These are phyloP conservation scores for Ascomycota sp. DNA, from an alignment of 2,329 filamentous ascomycete genomes.

Conservation along the genomic window DNA sequence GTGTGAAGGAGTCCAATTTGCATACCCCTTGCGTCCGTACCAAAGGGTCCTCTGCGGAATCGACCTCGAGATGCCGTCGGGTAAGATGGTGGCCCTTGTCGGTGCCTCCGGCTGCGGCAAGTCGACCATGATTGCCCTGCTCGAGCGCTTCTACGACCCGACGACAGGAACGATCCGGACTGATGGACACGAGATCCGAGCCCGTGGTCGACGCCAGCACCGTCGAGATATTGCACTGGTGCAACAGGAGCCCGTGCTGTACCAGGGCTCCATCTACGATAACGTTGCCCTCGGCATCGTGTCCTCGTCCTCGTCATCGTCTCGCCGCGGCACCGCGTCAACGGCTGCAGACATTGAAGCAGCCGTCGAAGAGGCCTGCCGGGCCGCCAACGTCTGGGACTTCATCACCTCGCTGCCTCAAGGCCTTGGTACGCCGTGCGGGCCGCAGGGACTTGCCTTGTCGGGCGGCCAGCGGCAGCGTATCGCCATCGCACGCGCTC, in stretches of 20 bases:
- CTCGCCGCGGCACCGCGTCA: constrained; percentile 16
- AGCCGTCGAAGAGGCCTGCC: constrained; percentile 25
- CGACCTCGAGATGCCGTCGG: constrained; percentile 18
- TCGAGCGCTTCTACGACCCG: constrained; percentile 22
- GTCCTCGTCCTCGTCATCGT: background rate
- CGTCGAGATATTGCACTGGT: constrained; percentile 16
- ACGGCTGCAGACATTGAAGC: constrained; percentile 12
- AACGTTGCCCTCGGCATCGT: constrained; percentile 21
- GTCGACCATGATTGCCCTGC: constrained; percentile 31
- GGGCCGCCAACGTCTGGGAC: constrained; percentile 30
- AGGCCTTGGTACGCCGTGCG: constrained; percentile 39
- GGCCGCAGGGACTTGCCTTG: constrained; percentile 43
- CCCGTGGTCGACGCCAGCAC: constrained; percentile 10
- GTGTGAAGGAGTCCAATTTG: constrained; percentile 31
- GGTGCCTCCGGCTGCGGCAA: constrained; percentile 37
- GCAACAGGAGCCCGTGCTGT: constrained; percentile 19
- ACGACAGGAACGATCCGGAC: constrained; percentile 9
- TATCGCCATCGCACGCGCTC: constrained; percentile 48
- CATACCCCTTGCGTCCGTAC: constrained; percentile 25
- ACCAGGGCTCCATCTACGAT: constrained; percentile 29
- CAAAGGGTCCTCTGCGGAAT: constrained; percentile 16
- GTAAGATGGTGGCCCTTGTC: constrained; percentile 30
- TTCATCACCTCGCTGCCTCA: constrained; percentile 33
- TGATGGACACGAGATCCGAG: constrained; percentile 11
- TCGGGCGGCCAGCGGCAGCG: constrained; percentile 54